phyloP scores from a whole-genome alignment of 106 monocot genomes.

The Acorus calamus region DNA sequence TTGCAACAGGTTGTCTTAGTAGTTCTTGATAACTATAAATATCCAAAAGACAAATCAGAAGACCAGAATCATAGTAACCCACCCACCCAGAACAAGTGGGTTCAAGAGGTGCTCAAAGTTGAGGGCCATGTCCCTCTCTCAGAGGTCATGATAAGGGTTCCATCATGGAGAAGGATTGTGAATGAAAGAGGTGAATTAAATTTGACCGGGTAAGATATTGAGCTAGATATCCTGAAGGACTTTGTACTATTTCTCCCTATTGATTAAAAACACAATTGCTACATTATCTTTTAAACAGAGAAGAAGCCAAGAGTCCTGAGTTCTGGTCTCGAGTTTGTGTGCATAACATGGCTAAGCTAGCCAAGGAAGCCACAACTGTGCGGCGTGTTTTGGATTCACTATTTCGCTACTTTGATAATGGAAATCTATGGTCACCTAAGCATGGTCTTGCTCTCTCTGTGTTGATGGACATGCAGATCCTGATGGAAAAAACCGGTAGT shows the following conservation, averaged over 20 bases:
- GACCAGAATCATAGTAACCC: conserved; percentile 18
- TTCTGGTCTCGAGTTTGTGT: conserved; percentile 92
- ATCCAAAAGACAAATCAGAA: conserved; percentile 26
- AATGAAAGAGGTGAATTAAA: conserved; percentile 50
- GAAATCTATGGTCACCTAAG: conserved; percentile 53
- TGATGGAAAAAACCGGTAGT: conserved; percentile 75
- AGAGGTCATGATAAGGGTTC: conserved; percentile 32
- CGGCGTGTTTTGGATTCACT: conserved; percentile 69
- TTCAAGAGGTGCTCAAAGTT: conserved; percentile 64
- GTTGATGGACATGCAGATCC: conserved; percentile 52
- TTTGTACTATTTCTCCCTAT: background rate
- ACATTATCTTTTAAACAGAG: conserved; percentile 27
- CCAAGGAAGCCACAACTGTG: conserved; percentile 82
- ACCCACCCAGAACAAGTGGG: conserved; percentile 39
- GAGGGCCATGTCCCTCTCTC: conserved; percentile 44
- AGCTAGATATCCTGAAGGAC: background rate
- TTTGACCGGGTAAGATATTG: conserved; percentile 38
- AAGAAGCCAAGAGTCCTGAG: conserved; percentile 50
- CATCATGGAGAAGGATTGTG: conserved; percentile 67
- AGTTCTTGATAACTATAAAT: conserved; percentile 74
- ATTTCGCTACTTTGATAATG: conserved; percentile 78
- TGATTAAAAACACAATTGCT: background rate
- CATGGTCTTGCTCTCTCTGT: conserved; percentile 62
- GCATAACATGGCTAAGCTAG: conserved; percentile 80
- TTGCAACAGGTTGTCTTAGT: conserved; percentile 64